Conservation (phyloP, 306 rosid genomes). For the Quercus alba region DNA sequence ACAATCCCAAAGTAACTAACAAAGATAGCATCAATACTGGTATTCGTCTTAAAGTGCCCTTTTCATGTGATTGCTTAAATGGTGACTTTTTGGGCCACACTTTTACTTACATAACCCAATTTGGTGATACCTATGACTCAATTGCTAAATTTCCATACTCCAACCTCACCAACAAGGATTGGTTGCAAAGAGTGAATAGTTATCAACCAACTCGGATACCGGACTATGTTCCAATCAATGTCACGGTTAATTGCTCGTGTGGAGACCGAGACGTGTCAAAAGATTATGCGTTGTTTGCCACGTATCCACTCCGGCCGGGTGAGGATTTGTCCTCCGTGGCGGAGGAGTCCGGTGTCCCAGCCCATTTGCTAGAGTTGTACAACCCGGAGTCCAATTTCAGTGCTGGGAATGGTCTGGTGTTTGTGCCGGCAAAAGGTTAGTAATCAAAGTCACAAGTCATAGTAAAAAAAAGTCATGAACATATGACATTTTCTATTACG, state of each 20-base stretch:
- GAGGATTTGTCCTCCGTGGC: slow-evolving; percentile 33
- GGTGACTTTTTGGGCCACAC: slow-evolving; percentile 51
- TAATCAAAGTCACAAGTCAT: neutral
- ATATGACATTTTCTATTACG: too few relatives aligned
- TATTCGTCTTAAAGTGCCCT: slow-evolving; percentile 46
- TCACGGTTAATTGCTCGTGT: slow-evolving; percentile 64
- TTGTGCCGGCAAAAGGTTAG: slow-evolving; percentile 81
- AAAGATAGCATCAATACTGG: neutral
- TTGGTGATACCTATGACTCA: slow-evolving; percentile 16
- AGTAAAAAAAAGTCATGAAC: too few relatives aligned
- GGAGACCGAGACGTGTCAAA: slow-evolving; percentile 49
- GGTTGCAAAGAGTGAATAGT: slow-evolving; percentile 38
- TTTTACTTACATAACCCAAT: slow-evolving; percentile 35
- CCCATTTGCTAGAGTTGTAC: slow-evolving; percentile 35
- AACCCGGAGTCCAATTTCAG: slow-evolving; percentile 38
- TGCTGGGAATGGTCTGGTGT: slow-evolving; percentile 38
- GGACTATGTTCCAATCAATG: slow-evolving; percentile 21
- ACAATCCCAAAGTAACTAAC: slow-evolving; percentile 35
- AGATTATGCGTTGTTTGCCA: slow-evolving; percentile 46
- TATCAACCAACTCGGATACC: slow-evolving; percentile 19
- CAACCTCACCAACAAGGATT: slow-evolving; percentile 44
- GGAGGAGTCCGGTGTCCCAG: slow-evolving; percentile 32
- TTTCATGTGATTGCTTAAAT: slow-evolving; percentile 56
- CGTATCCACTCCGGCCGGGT: slow-evolving; percentile 40
- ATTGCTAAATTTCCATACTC: slow-evolving; percentile 33